Evolutionary conservation across 163 green algal genomes (phyloP).

Genomic region (Smithsoniella earleae): DNA sequence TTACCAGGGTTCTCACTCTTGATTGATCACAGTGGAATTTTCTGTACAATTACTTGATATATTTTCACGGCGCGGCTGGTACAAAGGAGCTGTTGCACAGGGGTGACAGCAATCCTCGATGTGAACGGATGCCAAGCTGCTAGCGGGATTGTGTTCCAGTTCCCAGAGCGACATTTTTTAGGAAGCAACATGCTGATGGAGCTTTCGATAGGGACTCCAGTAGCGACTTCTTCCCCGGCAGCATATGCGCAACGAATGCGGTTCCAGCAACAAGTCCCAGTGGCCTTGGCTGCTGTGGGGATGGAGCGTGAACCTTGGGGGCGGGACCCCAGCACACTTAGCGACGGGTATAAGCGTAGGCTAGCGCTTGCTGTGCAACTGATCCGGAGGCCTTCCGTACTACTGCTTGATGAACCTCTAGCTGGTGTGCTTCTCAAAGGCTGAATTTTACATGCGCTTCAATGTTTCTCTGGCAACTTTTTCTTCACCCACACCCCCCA

Average conservation of each 20-base stretch:
- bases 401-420: conserved; percentile 91
- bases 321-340: conserved; percentile 53
- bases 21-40: background rate
- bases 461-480: no score
- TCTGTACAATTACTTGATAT: background rate
- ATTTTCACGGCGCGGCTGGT: background rate
- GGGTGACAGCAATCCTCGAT: background rate
- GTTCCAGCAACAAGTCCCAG: conserved; percentile 24
- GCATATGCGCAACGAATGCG: background rate
- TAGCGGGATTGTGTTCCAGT: conserved; percentile 88
- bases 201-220: conserved; percentile 48
- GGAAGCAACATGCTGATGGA: conserved; percentile 65
- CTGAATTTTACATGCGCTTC: background rate
- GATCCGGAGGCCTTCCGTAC: conserved; percentile 52
- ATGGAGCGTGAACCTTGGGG: conserved; percentile 55
- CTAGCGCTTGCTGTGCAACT: conserved; percentile 88
- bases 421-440: conserved; percentile 46
- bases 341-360: conserved; percentile 82
- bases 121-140: conserved; percentile 14
- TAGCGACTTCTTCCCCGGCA: background rate
- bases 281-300: conserved; percentile 51
- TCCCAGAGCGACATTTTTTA: conserved; percentile 90
- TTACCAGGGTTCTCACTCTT: background rate
- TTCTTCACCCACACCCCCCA: background rate
- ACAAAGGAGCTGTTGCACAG: background rate